Conservation (phyloP, 1,284 basidiomycete genomes). For the Dichomitus squalens region DNA sequence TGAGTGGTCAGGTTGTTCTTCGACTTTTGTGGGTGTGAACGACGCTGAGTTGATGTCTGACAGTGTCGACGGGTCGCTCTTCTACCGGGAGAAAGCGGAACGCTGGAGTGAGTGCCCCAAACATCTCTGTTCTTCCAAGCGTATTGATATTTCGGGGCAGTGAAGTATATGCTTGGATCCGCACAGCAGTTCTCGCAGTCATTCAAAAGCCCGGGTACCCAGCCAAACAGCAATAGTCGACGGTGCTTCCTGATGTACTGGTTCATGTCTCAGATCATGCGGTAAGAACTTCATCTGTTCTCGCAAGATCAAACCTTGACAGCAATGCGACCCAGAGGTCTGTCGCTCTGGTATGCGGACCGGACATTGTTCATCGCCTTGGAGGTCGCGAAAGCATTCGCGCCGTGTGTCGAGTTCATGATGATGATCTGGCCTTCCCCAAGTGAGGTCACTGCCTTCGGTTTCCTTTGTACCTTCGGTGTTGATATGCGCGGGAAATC, state of each 20-base stretch:
- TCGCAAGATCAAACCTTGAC: conserved; percentile 1
- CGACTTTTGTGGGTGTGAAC: neutral
- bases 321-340: conserved; percentile 41
- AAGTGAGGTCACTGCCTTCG: no score
- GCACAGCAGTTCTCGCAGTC: neutral
- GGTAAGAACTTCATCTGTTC: conserved; percentile 39
- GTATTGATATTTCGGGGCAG: conserved; percentile 1
- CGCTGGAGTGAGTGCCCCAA: conserved; percentile 68
- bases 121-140: neutral
- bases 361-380: conserved; percentile 61
- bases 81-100: conserved; percentile 64
- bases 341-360: conserved; percentile 66
- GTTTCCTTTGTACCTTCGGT: no score
- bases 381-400: conserved; percentile 62
- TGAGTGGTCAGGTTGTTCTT: conserved; percentile 35
- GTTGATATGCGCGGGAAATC: no score
- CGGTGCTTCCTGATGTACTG: conserved; percentile 70
- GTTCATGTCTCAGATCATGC: conserved; percentile 75
- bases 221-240: conserved; percentile 30
- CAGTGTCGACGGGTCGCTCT: conserved; percentile 52
- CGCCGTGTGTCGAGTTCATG: conserved; percentile 66
- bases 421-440: conserved; percentile 67
- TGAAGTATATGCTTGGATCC: conserved; percentile 7
- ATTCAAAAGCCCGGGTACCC: neutral
- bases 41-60: neutral